Conservation (phyloP, 2,329 filamentous ascomycete species). For the Blastomyces gilchristii region DNA sequence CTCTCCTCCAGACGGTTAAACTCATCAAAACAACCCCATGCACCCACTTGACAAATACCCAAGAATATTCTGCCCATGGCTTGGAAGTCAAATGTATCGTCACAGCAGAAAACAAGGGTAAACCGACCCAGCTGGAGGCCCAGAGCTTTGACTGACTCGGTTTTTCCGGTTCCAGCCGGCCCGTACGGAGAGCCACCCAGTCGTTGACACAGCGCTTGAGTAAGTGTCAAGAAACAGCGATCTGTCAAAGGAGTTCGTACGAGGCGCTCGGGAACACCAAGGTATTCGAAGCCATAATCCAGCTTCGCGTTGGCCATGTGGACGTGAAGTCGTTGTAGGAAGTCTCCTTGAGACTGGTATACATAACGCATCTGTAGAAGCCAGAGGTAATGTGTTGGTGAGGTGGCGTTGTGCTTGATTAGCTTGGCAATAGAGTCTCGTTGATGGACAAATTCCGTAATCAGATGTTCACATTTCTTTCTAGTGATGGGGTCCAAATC, state of each 20-base stretch:
- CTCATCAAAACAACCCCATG: conserved; percentile 99
- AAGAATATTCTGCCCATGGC: conserved; percentile 99
- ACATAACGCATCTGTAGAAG: conserved; percentile 95
- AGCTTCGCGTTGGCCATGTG: conserved; percentile 95
- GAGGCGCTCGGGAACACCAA: conserved; percentile 90
- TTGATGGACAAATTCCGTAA: conserved; percentile 98
- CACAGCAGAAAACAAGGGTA: conserved; percentile 97
- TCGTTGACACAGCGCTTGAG: conserved; percentile 87
- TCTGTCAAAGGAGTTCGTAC: conserved; percentile 95
- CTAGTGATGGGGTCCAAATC: conserved; percentile 78
- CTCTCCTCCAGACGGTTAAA: conserved; percentile 98
- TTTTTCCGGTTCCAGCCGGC: conserved; percentile 96
- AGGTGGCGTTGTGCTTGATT: conserved; percentile 60
- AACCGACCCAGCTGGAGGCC: conserved; percentile 94
- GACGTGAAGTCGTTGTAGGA: conserved; percentile 70
- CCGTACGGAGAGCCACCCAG: conserved; percentile 96
- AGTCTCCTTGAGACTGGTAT: conserved; percentile 72
- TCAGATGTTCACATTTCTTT: conserved; percentile 97
- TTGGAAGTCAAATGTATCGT: conserved; percentile 99
- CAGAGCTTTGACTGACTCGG: conserved; percentile 95
- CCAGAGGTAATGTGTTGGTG: conserved; percentile 79
- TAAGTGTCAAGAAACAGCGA: conserved; percentile 94
- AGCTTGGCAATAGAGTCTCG: conserved; percentile 87
- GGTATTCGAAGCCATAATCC: conserved; percentile 95
- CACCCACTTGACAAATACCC: conserved; percentile 96